Conservation (phyloP, 2,329 filamentous ascomycete species). For the Fragosphaeria purpurea region DNA sequence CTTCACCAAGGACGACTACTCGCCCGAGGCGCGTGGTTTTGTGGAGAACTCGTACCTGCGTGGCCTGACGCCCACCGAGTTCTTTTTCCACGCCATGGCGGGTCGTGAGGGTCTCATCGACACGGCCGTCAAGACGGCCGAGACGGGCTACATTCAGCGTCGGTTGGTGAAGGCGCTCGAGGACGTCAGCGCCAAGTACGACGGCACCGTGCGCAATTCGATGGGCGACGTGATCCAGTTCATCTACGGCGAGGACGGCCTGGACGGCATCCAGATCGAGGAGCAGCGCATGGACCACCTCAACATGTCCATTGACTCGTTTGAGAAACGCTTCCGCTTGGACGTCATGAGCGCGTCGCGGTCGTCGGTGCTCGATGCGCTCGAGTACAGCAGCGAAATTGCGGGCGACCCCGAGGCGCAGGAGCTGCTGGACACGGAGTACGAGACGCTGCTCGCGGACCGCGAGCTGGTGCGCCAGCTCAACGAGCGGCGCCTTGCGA, state of each 20-base stretch:
- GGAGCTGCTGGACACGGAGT: conserved; percentile 78
- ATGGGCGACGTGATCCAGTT: conserved; percentile 95
- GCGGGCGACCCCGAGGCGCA: conserved; percentile 82
- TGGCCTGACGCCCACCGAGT: conserved; percentile 88
- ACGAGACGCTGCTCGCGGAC: conserved; percentile 65
- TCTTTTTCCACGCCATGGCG: conserved; percentile 99
- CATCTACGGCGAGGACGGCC: conserved; percentile 91
- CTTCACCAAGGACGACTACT: conserved; percentile 99
- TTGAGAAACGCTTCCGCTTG: conserved; percentile 72
- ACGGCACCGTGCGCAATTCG: conserved; percentile 94
- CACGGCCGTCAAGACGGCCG: conserved; percentile 97
- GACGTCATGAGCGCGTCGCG: conserved; percentile 65
- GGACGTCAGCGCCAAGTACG: conserved; percentile 95
- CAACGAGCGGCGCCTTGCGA: conserved; percentile 33
- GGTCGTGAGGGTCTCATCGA: conserved; percentile 99
- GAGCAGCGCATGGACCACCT: conserved; percentile 84
- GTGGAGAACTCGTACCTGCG: conserved; percentile 98
- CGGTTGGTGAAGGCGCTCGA: conserved; percentile 96
- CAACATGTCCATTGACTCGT: conserved; percentile 64
- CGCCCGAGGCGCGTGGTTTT: conserved; percentile 90
- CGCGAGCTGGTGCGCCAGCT: conserved; percentile 64
- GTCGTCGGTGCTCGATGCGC: conserved; percentile 55
- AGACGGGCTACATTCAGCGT: conserved; percentile 98
- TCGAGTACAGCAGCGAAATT: conserved; percentile 82
- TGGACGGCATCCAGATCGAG: conserved; percentile 90